Evolutionary conservation across 129 eudicot species (phyloP).

Genomic region (Solidago caesia): DNA sequence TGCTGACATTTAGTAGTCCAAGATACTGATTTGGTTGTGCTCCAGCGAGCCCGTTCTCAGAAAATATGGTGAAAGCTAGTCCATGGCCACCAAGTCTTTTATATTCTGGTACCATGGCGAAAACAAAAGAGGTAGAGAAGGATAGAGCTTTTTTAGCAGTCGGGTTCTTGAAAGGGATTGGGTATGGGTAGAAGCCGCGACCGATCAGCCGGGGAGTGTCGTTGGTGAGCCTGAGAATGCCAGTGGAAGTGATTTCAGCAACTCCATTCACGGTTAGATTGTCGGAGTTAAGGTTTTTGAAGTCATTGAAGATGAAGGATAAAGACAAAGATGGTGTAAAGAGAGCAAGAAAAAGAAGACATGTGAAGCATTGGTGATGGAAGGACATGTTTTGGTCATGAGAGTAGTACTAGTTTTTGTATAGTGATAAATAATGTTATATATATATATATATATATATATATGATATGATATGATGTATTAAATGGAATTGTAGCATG

Average conservation of each 20-base stretch:
- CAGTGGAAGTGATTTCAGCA: conserved; percentile 43
- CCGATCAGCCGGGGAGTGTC: conserved; percentile 43
- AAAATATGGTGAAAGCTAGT: conserved; percentile 59
- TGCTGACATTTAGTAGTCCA: conserved; percentile 58
- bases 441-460: not conserved
- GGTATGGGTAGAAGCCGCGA: conserved; percentile 55
- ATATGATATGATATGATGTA: not conserved
- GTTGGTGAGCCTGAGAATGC: conserved; percentile 60
- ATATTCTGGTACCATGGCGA: conserved; percentile 59
- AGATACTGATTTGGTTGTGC: conserved; percentile 72
- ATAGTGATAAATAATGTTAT: not conserved
- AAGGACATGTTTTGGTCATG: conserved; percentile 29
- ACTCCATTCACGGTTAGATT: conserved; percentile 46
- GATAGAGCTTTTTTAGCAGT: conserved; percentile 41
- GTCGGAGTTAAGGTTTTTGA: conserved; percentile 31
- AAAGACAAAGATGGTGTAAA: conserved; percentile 20
- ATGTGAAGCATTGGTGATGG: conserved; percentile 15
- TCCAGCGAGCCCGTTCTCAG: conserved; percentile 45
- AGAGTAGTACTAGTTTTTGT: not conserved
- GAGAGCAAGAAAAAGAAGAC: conserved; percentile 12
- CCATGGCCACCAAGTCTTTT: conserved; percentile 77
- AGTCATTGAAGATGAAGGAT: conserved; percentile 49
- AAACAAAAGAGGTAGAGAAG: conserved; percentile 71
- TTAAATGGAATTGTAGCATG: conserved; percentile 17
- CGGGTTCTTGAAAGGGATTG: conserved; percentile 52